Conservation (phyloP, 768 basidiomycete species). For the Dacryopinax primogenitus region DNA sequence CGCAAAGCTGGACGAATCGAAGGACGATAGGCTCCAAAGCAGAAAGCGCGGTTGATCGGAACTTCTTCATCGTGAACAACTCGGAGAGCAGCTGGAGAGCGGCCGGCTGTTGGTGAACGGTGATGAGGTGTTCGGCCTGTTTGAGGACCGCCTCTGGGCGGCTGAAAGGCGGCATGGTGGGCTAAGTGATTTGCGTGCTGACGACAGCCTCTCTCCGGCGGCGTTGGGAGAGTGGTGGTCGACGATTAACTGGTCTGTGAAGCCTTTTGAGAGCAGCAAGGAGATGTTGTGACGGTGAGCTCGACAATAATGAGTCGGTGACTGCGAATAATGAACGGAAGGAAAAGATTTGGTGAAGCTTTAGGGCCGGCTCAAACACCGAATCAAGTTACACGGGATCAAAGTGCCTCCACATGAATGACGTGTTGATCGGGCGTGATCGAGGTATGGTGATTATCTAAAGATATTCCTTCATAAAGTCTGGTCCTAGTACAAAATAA, state of each 20-base stretch:
- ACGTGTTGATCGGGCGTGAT: neutral
- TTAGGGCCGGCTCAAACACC: neutral
- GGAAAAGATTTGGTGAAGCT: constrained; percentile 1
- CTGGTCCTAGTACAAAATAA: neutral
- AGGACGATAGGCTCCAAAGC: constrained; percentile 92
- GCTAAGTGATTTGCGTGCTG: neutral
- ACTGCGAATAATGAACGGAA: neutral
- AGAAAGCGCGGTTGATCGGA: constrained; percentile 76
- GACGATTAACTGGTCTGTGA: neutral
- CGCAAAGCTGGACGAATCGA: constrained; percentile 91
- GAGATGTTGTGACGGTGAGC: neutral
- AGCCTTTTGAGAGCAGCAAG: neutral
- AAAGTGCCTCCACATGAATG: neutral
- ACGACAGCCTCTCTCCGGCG: neutral
- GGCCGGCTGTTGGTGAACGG: constrained; percentile 80
- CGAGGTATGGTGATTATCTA: neutral
- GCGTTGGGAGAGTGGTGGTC: neutral
- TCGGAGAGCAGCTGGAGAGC: constrained; percentile 83
- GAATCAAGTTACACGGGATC: neutral
- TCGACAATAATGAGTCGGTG: neutral
- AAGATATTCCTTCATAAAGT: constrained; percentile 1
- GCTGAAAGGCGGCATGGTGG: constrained; percentile 70
- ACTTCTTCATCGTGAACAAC: constrained; percentile 87
- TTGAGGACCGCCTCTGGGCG: constrained; percentile 85
- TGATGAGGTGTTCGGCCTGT: constrained; percentile 87